A percentile compares a stretch with the other conserved stretches of the same genome.
These are phyloP conservation scores for Nannizziopsis barbatae DNA, from an alignment of 2,329 filamentous ascomycete genomes.

Conservation along the genomic window DNA sequence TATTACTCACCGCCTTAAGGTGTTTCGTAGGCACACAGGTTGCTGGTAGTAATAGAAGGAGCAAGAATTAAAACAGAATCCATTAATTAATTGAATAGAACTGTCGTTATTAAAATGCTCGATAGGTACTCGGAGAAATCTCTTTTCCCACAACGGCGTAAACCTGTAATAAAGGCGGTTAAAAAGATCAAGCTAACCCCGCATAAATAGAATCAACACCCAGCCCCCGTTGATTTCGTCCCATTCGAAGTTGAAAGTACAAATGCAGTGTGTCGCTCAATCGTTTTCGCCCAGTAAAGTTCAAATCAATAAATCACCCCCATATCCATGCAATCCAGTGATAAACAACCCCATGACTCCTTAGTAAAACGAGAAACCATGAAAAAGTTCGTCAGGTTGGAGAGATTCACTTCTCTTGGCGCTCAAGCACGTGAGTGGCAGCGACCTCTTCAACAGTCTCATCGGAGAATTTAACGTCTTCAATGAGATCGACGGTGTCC, in stretches of 20 bases:
- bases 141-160: background rate
- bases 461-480: constrained; percentile 75
- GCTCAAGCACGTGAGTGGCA: constrained; percentile 10
- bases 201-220: background rate
- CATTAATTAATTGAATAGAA: background rate
- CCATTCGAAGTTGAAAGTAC: background rate
- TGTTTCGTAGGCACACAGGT: too few species aligned
- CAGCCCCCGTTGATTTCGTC: background rate
- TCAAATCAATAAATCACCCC: background rate
- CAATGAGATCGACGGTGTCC: constrained; percentile 68
- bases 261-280: background rate
- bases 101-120: constrained; percentile 1
- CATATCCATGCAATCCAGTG: background rate
- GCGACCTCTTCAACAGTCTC: constrained; percentile 64
- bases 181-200: background rate
- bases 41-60: background rate
- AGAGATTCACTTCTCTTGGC: constrained; percentile 1
- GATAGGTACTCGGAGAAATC: constrained; percentile 2
- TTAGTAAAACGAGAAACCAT: background rate
- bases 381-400: background rate
- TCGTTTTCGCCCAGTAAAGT: background rate
- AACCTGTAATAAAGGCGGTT: background rate
- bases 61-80: background rate
- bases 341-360: background rate
- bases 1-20: too few species aligned